Base-by-base conservation (phyloP, 1,139 yeast genomes). In the Protomyces gravidus region DNA sequence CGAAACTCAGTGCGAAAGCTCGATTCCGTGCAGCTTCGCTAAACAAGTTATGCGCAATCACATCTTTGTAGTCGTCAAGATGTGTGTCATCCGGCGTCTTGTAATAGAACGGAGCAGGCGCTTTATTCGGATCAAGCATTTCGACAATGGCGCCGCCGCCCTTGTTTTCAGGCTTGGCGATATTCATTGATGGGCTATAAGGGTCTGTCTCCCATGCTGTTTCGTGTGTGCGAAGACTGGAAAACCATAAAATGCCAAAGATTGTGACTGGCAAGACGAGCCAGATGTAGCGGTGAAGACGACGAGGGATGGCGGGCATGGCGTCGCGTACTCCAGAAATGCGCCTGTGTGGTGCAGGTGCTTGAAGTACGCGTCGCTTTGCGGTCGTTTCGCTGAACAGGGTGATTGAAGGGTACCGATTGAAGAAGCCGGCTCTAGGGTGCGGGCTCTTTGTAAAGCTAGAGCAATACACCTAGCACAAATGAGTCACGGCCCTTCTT, bases 281-380 rank as follows among this genome's bases (percentile, higher is more conserved):
- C 42, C 42, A 36, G 17, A 36, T 19, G 19, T 36, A 36, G 21
- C 42, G 42, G 21, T 36, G 42, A 9, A 36, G 42, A n/a, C 42
- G 42, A 23, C 42, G 42, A n/a, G 42, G 42, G 19, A 36, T 36
- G 23, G 19, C 42, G n/a, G 42, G 42, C 42, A 36, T 36, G 42
- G 42, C 42, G 5, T 36, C 42, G 21, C 42, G 42, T 15, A 36
- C 42, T 13, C 42, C 42, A 36, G 42, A 36, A 9, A 36, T 36
- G 42, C 42, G 42, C 42, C 42, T 19, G 17, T 13, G n/a, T 9
- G 17, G 5, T 6, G 4, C 21, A 6, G 42, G 42, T 17, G 42
- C 42, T 36, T 36, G 42, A 17, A 17, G 21, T 15, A n/a, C 42
- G 42, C 42, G 42, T 17, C 42, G 42, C 21, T 36, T 36, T 19